A percentile compares a stretch with the other conserved stretches of the same genome.
Evolutionary conservation across 768 basidiomycete genomes (phyloP).

Genomic region (Tremella fuciformis): DNA sequence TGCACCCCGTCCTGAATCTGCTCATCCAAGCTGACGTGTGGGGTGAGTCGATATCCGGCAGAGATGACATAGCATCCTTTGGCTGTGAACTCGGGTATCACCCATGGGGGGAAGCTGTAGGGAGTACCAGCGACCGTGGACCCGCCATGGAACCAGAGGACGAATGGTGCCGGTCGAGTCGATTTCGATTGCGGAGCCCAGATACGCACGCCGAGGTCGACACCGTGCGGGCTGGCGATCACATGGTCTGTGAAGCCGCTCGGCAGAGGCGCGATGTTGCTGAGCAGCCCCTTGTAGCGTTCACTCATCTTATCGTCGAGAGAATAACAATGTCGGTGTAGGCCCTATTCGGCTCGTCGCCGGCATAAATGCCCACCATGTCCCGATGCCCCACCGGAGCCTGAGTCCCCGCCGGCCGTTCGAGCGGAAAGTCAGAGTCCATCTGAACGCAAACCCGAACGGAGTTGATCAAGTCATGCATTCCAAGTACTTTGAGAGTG

Average conservation of each 20-base stretch:
- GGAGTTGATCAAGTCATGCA: no score
- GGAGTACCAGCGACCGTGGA: not conserved
- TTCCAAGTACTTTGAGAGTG: no score
- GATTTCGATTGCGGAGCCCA: not conserved
- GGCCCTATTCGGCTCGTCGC: no score
- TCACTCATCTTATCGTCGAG: no score
- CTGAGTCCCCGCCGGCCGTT: no score
- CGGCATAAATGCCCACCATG: no score
- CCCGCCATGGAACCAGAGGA: not conserved
- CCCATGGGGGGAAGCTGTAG: not conserved
- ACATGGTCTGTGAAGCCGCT: not conserved
- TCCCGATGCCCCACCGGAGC: no score
- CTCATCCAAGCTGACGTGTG: not conserved
- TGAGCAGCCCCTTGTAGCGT: no score
- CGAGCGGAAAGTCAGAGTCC: no score
- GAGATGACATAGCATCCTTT: not conserved
- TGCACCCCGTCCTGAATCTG: not conserved
- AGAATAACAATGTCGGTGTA: no score
- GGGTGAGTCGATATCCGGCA: not conserved
- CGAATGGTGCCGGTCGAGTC: not conserved
- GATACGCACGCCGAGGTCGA: not conserved
- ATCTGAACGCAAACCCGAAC: no score
- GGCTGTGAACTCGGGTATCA: conserved; percentile 1
- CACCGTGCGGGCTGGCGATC: not conserved
- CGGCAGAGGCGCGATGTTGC: no score